These are phyloP conservation scores for Lactarius sanguifluus DNA, from an alignment of 768 basidiomycete species.

Conservation along the genomic window DNA sequence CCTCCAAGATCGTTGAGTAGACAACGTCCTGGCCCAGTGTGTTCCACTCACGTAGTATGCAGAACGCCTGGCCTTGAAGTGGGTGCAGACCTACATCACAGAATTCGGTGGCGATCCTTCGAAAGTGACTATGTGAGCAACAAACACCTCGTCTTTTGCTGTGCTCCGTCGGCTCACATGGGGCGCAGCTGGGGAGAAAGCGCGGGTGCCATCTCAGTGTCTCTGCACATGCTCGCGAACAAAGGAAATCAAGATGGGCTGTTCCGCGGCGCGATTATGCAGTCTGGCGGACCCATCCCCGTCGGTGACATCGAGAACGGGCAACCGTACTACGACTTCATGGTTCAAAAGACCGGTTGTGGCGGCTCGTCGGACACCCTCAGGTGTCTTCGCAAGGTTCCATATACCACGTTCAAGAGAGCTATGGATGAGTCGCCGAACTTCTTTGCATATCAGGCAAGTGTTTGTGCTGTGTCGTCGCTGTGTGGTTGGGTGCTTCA, in stretches of 20 bases:
- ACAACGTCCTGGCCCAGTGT: not conserved
- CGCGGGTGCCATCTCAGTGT: slow-evolving; percentile 53
- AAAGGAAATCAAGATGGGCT: slow-evolving; percentile 40
- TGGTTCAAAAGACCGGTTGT: slow-evolving; percentile 45
- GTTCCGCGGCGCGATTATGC: slow-evolving; percentile 47
- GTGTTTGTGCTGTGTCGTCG: not conserved
- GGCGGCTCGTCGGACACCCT: slow-evolving; percentile 39
- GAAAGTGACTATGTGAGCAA: slow-evolving; percentile 55
- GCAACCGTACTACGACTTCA: slow-evolving; percentile 43
- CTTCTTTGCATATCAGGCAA: slow-evolving; percentile 38
- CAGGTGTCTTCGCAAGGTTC: slow-evolving; percentile 43
- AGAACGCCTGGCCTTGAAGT: slow-evolving; percentile 59
- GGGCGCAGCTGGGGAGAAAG: slow-evolving; percentile 47
- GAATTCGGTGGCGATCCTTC: slow-evolving; percentile 64
- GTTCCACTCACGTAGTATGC: slow-evolving; percentile 9
- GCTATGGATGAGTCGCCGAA: slow-evolving; percentile 39
- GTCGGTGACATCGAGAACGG: slow-evolving; percentile 34
- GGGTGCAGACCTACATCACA: slow-evolving; percentile 65
- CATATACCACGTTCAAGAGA: slow-evolving; percentile 35
- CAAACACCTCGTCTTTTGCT: not conserved
- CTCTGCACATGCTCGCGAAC: slow-evolving; percentile 45
- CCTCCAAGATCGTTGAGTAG: slow-evolving; percentile 59
- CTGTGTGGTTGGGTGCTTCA: not conserved
- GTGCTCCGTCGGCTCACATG: slow-evolving; percentile 14
- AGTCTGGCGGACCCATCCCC: slow-evolving; percentile 42